Evolutionary conservation across 257 asterid genomes (phyloP), one percentile per base, ranked within the genome.

Genomic region (Voacanga thouarsii): DNA sequence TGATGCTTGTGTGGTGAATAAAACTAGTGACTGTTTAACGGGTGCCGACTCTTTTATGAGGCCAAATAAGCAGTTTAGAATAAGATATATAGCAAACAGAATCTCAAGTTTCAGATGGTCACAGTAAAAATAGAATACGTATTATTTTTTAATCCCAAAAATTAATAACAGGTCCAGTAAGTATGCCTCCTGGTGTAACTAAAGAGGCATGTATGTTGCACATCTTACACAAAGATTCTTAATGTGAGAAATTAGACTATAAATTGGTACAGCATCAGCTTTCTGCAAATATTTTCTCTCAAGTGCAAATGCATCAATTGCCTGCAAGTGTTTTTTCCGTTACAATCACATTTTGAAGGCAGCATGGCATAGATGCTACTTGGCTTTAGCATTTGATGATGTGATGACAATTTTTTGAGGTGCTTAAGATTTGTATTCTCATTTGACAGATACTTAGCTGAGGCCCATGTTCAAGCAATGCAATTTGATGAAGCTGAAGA

Each of bases 381-480:
- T 21, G 19, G 49, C 39, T 67, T 67, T 67, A 19, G 7, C 51
- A 8, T 41, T 21, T 41, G 19, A 39, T 39, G 19, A 41, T 18
- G 6, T 41, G 53, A 68, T 41, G 73, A 41, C 50, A 67, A 64
- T 18, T 55, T 41, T 14, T 39, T 57, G 1, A 9, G 73, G 19
- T 41, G 16, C 51, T 41, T 33, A 33, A 33, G 37, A 1, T 33
- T 6, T 24, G 14, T 30, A 9, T 47, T 43, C 16, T 9, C 44
- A 15, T 24, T 65, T 76, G 12, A 83, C 87, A 96, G 99, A 79
- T 96, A 96, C 86, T 84, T 96, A 83, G 97, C 99, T 0, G 99
- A 96, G 87, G 99, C 99, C 67, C 96, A 93, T 84, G 98, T 96
- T 74, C 98, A 93, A 82, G 97, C 99, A 59, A 89, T 96, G 97